Percentiles rank a stretch among this genome's conserved stretches.
phyloP scores from a whole-genome alignment of 2,329 filamentous ascomycete genomes.

The Helminthosporium solani region DNA sequence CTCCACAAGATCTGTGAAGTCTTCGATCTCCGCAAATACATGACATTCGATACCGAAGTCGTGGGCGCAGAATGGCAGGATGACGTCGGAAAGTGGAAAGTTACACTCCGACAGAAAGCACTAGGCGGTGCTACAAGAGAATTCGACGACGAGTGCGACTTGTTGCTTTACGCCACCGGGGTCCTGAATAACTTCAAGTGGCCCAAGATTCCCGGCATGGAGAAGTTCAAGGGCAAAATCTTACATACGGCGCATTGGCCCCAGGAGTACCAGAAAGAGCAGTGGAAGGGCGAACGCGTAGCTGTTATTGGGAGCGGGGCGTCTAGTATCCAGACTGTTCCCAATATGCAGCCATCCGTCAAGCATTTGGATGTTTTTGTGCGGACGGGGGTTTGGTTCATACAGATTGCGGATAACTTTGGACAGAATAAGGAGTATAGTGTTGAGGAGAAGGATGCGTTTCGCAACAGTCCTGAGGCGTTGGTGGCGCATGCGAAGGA shows the following conservation, averaged over 20 bases:
- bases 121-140: conserved; percentile 37
- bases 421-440: conserved; percentile 50
- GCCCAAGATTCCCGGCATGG: conserved; percentile 45
- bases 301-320: conserved; percentile 50
- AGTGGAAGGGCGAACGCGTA: conserved; percentile 45
- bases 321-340: conserved; percentile 49
- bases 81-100: conserved; percentile 51
- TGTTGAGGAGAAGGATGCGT: conserved; percentile 45
- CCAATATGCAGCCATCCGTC: conserved; percentile 48
- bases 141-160: conserved; percentile 47
- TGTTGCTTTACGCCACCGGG: conserved; percentile 48
- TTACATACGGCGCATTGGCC: conserved; percentile 51
- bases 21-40: conserved; percentile 54
- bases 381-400: conserved; percentile 48
- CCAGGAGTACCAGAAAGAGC: conserved; percentile 46
- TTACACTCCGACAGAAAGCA: conserved; percentile 48
- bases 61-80: conserved; percentile 53
- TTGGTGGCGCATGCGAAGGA: conserved; percentile 49
- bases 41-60: conserved; percentile 54
- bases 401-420: conserved; percentile 49
- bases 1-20: conserved; percentile 51
- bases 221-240: conserved; percentile 48
- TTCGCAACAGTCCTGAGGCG: conserved; percentile 45
- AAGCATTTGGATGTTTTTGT: conserved; percentile 52
- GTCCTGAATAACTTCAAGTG: conserved; percentile 44